Conservation (phyloP, 768 basidiomycete species). For the Chlorophyllum brunneum region DNA sequence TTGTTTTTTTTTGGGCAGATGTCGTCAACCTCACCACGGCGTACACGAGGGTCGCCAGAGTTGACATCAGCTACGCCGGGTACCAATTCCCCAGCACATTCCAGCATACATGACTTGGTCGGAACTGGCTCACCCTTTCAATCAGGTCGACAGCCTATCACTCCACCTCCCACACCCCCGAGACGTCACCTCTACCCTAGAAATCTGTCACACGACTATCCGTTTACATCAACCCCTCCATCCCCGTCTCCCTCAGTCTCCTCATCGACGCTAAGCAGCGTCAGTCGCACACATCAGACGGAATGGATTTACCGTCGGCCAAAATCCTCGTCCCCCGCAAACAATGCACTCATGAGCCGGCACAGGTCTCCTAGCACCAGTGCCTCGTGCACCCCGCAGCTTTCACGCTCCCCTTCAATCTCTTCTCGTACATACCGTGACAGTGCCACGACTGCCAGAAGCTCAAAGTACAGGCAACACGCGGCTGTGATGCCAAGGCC, state of each 20-base stretch:
- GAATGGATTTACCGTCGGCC: constrained; percentile 12
- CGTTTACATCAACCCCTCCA: constrained; percentile 17
- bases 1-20: background rate
- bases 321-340: constrained; percentile 7
- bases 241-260: constrained; percentile 20
- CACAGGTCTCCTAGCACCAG: constrained; percentile 6
- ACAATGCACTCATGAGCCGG: background rate
- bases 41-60: background rate
- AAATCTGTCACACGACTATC: constrained; percentile 4
- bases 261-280: constrained; percentile 13
- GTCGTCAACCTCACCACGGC: background rate
- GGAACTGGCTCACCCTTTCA: constrained; percentile 3
- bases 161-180: constrained; percentile 10
- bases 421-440: constrained; percentile 5
- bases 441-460: background rate
- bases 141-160: constrained; percentile 7
- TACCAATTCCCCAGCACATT: background rate
- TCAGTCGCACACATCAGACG: constrained; percentile 1
- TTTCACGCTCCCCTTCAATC: constrained; percentile 13
- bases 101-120: background rate
- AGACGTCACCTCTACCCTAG: background rate
- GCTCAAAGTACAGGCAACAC: background rate
- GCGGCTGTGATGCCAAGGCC: constrained; percentile 6
- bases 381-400: constrained; percentile 8
- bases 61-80: constrained; percentile 6